Conservation (phyloP, 1,139 yeast genomes). For the Kodamaea arcana region DNA sequence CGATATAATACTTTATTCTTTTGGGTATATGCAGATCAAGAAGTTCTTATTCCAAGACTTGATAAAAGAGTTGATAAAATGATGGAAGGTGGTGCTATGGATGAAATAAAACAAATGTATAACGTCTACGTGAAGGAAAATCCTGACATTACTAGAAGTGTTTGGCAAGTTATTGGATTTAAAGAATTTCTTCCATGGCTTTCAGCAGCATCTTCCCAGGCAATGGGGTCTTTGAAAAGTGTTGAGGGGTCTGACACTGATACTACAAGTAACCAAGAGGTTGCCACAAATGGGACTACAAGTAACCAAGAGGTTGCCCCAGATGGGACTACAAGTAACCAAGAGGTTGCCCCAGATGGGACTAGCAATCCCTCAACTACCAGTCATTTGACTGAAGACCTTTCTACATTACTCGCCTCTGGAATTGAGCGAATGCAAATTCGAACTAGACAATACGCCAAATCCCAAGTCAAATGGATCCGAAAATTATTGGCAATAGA, state of each 20-base stretch:
- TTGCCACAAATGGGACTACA: neutral
- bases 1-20: slow-evolving; percentile 66
- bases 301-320: neutral
- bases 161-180: slow-evolving; percentile 96
- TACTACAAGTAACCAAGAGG: slow-evolving; percentile 10
- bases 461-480: slow-evolving; percentile 92
- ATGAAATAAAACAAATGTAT: slow-evolving; percentile 63
- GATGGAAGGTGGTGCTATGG: slow-evolving; percentile 65
- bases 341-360: neutral
- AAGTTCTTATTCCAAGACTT: slow-evolving; percentile 55
- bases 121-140: slow-evolving; percentile 32
- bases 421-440: slow-evolving; percentile 77
- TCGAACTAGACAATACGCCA: slow-evolving; percentile 83
- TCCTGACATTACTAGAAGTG: slow-evolving; percentile 65
- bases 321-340: neutral
- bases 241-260: too few species aligned
- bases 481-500: slow-evolving; percentile 65
- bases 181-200: slow-evolving; percentile 89
- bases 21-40: slow-evolving; percentile 80
- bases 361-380: neutral
- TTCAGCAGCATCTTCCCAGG: too few species aligned
- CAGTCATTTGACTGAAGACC: slow-evolving; percentile 1
- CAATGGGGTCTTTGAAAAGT: too few species aligned
- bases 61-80: slow-evolving; percentile 80
- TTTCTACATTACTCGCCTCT: slow-evolving; percentile 26